Evolutionary conservation across 352 stramenopile species (phyloP).

Genomic region (Globisporangium iwayamae): DNA sequence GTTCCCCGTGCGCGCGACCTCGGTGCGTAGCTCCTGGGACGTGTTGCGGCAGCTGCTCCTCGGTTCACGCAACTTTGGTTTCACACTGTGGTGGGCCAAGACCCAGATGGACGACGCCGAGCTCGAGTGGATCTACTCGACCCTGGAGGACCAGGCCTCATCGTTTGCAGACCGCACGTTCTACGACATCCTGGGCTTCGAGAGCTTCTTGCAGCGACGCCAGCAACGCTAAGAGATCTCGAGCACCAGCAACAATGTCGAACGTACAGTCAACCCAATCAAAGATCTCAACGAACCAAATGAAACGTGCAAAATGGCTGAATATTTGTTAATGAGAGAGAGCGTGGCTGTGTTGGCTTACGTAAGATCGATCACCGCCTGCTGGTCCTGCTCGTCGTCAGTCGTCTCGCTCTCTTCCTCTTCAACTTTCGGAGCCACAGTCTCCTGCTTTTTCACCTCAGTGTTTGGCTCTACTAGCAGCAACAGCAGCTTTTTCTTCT

Average conservation of each 20-base stretch:
- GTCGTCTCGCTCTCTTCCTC: neutral
- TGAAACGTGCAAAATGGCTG: conserved; percentile 3
- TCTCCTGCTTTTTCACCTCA: conserved; percentile 6
- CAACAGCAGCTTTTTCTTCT: neutral
- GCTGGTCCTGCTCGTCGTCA: neutral
- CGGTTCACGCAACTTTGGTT: conserved; percentile 34
- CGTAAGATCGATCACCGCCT: conserved; percentile 3
- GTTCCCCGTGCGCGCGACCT: conserved; percentile 63
- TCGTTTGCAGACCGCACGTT: conserved; percentile 46
- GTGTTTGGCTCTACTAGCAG: neutral
- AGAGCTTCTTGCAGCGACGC: conserved; percentile 38
- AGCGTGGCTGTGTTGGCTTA: neutral
- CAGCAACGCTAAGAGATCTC: conserved; percentile 1
- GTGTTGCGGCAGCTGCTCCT: conserved; percentile 40
- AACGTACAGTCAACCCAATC: neutral
- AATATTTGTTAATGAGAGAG: conserved; percentile 3
- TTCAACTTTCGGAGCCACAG: neutral
- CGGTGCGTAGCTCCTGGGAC: conserved; percentile 51
- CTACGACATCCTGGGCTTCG: conserved; percentile 72
- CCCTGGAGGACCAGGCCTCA: conserved; percentile 30
- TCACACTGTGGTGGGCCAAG: conserved; percentile 72
- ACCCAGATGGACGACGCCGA: conserved; percentile 45
- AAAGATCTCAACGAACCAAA: neutral
- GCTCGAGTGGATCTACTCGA: conserved; percentile 59
- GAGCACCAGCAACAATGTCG: neutral